Evolutionary conservation across 805 yeast species (phyloP), one percentile per base, ranked within the genome.

Genomic region (Lachancea kluyveri): DNA sequence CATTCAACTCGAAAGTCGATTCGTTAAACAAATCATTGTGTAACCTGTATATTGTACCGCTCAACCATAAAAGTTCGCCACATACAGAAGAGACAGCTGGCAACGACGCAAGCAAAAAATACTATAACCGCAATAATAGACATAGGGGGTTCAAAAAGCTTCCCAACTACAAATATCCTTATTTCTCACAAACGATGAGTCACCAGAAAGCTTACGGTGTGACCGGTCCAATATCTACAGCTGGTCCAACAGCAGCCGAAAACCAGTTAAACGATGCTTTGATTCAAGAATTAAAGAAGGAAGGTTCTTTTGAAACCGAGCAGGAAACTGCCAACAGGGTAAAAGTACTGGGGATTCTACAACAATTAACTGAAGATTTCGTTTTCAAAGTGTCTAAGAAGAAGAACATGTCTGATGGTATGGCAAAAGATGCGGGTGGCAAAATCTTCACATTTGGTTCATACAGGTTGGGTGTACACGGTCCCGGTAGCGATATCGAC

Each of bases 401-500:
- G 40, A 87, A 82, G 51, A 88, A 90, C 52, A 87, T 92, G 96
- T 77, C 87, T 21, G 97, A 92, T 39, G 96, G 96, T 2, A 87
- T 92, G 96, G 95, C 97, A 0, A 71, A 65, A 35, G 98, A 92
- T 58, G 94, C 97, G 0, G 98, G 98, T 22, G 98, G 98, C 21
- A 92, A 92, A 56, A 76, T 92, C n/a, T 92, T 88, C 55, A 87
- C 96, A 0, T 92, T 73, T 62, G 98, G 98, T 1, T 87, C 96
- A 1, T 92, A 88, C 51, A 68, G 96, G 41, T 62, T 92, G 26
- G 98, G 98, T 4, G 98, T 92, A 9, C 86, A 88, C 61, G 97
- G 97, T 0, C 97, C 97, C 0, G 97, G 98, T 1, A 82, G 95
- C 0, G 98, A 92, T 79, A 90, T 92, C 39, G 98, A 92, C 65